Evolutionary conservation across 768 basidiomycete genomes (phyloP), one percentile per base, ranked within the genome.

Genomic region (Strobilomyces dryophilus): DNA sequence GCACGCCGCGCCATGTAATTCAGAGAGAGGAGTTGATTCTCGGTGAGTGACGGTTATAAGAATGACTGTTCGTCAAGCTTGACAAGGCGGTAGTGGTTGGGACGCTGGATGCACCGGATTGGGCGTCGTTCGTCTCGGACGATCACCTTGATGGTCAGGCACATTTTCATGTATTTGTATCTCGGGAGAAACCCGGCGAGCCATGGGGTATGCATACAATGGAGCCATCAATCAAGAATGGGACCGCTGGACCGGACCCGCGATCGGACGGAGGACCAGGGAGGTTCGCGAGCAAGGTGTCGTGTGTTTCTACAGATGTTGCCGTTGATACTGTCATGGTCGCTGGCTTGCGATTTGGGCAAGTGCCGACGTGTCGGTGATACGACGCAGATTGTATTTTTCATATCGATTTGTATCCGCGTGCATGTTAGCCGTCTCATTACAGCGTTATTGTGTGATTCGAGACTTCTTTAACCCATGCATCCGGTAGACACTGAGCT

Each of bases 201-300:
- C 79, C 82, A 2, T 93, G 90, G 90, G 90, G 90, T 8, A 76
- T 76, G 15, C 89, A 89, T 65, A 80, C 82, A 3, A 78, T 80
- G 45, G 79, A 85, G 64, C 76, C 74, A 0, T 74, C 79, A n/a
- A n/a, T 74, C 9, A 62, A 73, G 10, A 67, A 67, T 4, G 75
- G 73, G 20, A 58, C 66, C 35, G 67, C 69, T 15, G 82, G 82
- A 5, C 80, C 79, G 0, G 70, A 66, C 2, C 82, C 82, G 57
- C 71, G 74, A 45, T 76, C 82, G 47, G 73, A 73, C 14, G 61
- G 63, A 36, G 61, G 55, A 3, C 57, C 60, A 18, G 67, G 69
- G 5, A 61, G 70, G 15, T 79, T 73, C 12, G 75, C 78, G 6
- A 76, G 70, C 56, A 87, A 84, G 64, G 76, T 86, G 9, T 87